Evolutionary conservation across 1,284 basidiomycete genomes (phyloP).

Genomic region (Ustilago shanxiensis): DNA sequence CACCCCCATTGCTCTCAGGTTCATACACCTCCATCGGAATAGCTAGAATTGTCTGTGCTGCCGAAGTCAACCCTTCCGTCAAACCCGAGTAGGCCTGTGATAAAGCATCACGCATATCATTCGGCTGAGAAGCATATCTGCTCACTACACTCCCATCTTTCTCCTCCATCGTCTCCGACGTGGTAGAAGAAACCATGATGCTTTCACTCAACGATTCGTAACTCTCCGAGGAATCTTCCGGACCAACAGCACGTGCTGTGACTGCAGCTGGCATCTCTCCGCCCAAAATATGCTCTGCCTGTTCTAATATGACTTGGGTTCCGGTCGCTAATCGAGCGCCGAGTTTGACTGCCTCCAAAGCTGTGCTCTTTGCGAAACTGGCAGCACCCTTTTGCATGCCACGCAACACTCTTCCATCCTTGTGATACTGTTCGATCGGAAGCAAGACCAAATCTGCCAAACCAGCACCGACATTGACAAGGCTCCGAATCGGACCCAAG

Average conservation of each 20-base stretch:
- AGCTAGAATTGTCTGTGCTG: constrained; percentile 96
- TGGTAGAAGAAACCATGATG: constrained; percentile 23
- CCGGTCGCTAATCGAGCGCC: constrained; percentile 95
- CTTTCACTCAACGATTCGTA: constrained; percentile 37
- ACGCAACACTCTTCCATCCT: constrained; percentile 90
- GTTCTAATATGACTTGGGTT: constrained; percentile 95
- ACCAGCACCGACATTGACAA: constrained; percentile 93
- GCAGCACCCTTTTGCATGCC: constrained; percentile 94
- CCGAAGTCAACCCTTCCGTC: constrained; percentile 77
- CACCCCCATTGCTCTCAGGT: constrained; percentile 72
- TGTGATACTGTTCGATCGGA: constrained; percentile 96
- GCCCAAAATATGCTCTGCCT: constrained; percentile 91
- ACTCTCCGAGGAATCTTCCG: constrained; percentile 35
- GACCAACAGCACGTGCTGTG: constrained; percentile 76
- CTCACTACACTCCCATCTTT: constrained; percentile 74
- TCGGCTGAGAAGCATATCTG: constrained; percentile 90
- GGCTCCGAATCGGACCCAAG: constrained; percentile 88
- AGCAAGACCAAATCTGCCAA: constrained; percentile 94
- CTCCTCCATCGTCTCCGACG: constrained; percentile 7
- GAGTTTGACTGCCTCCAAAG: constrained; percentile 91
- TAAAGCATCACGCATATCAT: constrained; percentile 86
- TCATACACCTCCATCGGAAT: constrained; percentile 99
- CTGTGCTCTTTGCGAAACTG: constrained; percentile 91
- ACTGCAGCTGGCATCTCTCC: constrained; percentile 74
- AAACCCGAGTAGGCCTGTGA: constrained; percentile 88